Evolutionary conservation across 768 basidiomycete genomes (phyloP).

Genomic region (Crepidotus variabilis): DNA sequence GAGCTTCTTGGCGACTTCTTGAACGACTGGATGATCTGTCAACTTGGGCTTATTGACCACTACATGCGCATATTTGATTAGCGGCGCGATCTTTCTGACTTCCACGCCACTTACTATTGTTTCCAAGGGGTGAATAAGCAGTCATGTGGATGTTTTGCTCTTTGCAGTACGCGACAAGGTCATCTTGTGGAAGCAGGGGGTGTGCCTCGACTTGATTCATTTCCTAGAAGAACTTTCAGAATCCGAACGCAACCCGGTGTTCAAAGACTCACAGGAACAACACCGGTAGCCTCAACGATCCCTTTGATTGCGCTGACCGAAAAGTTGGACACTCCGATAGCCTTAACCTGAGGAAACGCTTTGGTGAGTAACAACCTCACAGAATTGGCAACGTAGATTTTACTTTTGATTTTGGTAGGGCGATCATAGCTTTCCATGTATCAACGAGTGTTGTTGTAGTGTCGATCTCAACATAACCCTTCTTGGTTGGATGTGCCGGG

Average conservation of each 20-base stretch:
- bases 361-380: slow-evolving; percentile 1
- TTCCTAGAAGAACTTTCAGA: slow-evolving; percentile 26
- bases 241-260: not conserved
- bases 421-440: slow-evolving; percentile 81
- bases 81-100: not conserved
- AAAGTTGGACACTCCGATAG: slow-evolving; percentile 85
- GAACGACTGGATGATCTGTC: slow-evolving; percentile 61
- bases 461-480: slow-evolving; percentile 53
- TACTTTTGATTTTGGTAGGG: slow-evolving; percentile 69
- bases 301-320: slow-evolving; percentile 59
- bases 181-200: slow-evolving; percentile 73
- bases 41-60: slow-evolving; percentile 61
- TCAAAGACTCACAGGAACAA: slow-evolving; percentile 53
- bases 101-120: slow-evolving; percentile 55
- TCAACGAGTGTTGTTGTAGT: slow-evolving; percentile 59
- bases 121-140: slow-evolving; percentile 71
- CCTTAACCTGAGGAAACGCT: slow-evolving; percentile 42
- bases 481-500: slow-evolving; percentile 46
- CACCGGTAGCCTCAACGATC: slow-evolving; percentile 65
- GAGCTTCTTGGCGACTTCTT: slow-evolving; percentile 59
- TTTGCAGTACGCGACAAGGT: slow-evolving; percentile 67
- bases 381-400: not conserved
- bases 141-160: slow-evolving; percentile 66
- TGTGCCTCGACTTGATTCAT: slow-evolving; percentile 85
- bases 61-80: slow-evolving; percentile 17